Evolutionary conservation across 1,139 yeast genomes (phyloP).

Genomic region (Suzukiozyma palmioleophila): DNA sequence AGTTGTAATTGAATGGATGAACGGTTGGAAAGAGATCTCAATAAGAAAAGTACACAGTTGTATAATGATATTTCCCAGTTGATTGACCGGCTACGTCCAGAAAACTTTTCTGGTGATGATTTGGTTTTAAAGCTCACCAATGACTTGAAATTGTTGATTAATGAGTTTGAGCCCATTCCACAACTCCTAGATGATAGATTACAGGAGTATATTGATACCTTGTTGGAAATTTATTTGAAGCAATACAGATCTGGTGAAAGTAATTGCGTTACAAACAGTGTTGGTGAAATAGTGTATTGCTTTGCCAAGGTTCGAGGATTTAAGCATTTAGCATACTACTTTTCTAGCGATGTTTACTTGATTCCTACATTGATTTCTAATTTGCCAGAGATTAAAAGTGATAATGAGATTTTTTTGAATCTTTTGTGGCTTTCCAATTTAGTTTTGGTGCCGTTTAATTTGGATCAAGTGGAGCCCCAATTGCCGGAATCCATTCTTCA

Average conservation of each 20-base stretch:
- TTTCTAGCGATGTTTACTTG: slow-evolving; percentile 56
- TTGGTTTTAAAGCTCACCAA: neutral
- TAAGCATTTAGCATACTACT: slow-evolving; percentile 53
- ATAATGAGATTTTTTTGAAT: slow-evolving; percentile 53
- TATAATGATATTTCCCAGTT: slow-evolving; percentile 11
- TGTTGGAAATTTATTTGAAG: slow-evolving; percentile 26
- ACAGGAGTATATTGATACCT: slow-evolving; percentile 21
- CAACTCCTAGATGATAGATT: slow-evolving; percentile 44
- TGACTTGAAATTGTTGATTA: slow-evolving; percentile 14
- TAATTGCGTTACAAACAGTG: slow-evolving; percentile 3
- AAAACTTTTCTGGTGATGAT: neutral
- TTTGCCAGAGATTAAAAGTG: slow-evolving; percentile 25
- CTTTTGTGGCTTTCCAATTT: slow-evolving; percentile 74
- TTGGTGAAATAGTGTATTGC: slow-evolving; percentile 45
- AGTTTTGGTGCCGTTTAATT: slow-evolving; percentile 66
- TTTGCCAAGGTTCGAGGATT: slow-evolving; percentile 64
- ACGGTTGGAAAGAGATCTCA: slow-evolving; percentile 13
- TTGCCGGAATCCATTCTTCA: slow-evolving; percentile 32
- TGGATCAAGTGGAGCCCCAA: slow-evolving; percentile 35
- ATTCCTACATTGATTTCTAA: slow-evolving; percentile 33
- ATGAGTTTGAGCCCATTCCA: slow-evolving; percentile 56
- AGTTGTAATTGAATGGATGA: slow-evolving; percentile 17
- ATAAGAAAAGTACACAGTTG: slow-evolving; percentile 16
- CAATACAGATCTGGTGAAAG: neutral
- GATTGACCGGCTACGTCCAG: slow-evolving; percentile 1